phyloP scores from a whole-genome alignment of 768 basidiomycete species.

The Auriscalpium orientale region DNA sequence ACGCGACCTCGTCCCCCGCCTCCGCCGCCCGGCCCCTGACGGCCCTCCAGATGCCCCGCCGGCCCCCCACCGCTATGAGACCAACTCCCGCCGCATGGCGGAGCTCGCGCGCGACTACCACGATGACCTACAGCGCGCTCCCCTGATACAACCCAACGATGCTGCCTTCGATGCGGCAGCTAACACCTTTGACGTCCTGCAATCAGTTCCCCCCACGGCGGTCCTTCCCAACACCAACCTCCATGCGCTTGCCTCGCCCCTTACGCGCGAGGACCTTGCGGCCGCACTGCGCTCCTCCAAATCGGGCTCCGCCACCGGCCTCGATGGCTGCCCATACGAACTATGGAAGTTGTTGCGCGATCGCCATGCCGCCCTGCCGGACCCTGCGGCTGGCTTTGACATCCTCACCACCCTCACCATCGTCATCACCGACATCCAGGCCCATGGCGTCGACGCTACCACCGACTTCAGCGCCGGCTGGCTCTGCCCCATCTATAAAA shows the following conservation, averaged over 20 bases:
- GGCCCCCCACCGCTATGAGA: neutral
- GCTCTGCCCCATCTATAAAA: slow-evolving; percentile 2
- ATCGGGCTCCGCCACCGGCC: neutral
- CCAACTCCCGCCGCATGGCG: neutral
- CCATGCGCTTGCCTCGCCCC: neutral
- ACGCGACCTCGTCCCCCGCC: neutral
- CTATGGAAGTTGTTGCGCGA: neutral
- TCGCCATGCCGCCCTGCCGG: no score
- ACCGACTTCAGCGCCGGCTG: neutral
- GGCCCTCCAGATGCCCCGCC: neutral
- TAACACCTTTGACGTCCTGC: neutral
- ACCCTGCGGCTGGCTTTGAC: neutral
- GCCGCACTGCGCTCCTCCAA: neutral
- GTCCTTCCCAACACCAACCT: neutral
- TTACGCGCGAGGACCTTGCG: neutral
- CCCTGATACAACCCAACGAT: neutral
- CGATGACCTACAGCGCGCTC: neutral
- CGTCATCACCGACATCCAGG: slow-evolving; percentile 13
- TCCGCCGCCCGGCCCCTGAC: neutral
- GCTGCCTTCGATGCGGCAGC: no score
- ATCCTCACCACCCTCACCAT: neutral
- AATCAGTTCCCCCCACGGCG: neutral
- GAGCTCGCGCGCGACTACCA: neutral
- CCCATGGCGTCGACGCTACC: neutral
- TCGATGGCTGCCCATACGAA: neutral